Conservation (phyloP, 108 stramenopile genomes). For the Pseudonitzschia multistriata region DNA sequence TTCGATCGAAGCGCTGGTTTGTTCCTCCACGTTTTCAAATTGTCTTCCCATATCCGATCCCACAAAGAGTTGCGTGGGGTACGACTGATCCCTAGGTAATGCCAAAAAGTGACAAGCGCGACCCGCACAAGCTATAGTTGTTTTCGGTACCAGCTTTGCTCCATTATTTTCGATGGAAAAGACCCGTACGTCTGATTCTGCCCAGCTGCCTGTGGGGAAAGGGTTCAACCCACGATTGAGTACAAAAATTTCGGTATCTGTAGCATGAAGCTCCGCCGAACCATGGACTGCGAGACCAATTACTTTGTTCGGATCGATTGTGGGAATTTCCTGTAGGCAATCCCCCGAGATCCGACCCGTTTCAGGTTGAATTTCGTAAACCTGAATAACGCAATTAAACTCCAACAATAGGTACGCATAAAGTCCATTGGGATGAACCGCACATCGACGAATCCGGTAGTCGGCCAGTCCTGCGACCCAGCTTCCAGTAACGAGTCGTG, state of each 20-base stretch:
- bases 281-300: neutral
- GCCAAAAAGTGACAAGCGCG: neutral
- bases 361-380: slow-evolving; percentile 12
- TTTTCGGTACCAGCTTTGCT: neutral
- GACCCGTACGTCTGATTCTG: neutral
- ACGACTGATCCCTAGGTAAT: neutral
- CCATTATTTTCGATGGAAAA: slow-evolving; percentile 7
- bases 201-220: neutral
- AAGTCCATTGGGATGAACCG: slow-evolving; percentile 27
- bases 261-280: neutral
- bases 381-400: slow-evolving; percentile 25
- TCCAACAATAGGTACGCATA: slow-evolving; percentile 25
- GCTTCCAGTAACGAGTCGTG: neutral
- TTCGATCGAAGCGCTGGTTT: neutral
- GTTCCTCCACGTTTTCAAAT: neutral
- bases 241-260: neutral
- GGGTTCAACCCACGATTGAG: neutral
- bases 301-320: slow-evolving; percentile 17
- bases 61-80: neutral
- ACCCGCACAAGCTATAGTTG: neutral
- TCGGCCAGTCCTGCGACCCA: slow-evolving; percentile 7
- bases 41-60: neutral
- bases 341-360: slow-evolving; percentile 19
- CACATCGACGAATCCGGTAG: slow-evolving; percentile 18
- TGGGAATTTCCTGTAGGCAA: slow-evolving; percentile 30